phyloP scores from a whole-genome alignment of 495 filamentous ascomycete genomes.

The Xanthoparmelia taractica region DNA sequence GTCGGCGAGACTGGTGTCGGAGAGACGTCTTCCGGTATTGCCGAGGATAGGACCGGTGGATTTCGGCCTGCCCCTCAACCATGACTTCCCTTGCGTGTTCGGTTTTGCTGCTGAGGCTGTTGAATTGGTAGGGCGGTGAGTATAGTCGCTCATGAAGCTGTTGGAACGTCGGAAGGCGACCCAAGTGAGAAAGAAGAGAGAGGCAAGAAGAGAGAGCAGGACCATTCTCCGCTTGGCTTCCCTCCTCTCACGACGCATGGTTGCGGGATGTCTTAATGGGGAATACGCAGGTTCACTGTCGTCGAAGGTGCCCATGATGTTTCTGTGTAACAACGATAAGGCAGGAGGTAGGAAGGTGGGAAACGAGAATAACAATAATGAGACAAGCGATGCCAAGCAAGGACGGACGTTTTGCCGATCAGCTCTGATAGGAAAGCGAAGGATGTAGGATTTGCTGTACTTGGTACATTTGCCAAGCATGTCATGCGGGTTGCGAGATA shows the following conservation, averaged over 20 bases:
- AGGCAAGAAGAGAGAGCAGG: conserved; percentile 15
- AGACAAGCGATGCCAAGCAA: not conserved
- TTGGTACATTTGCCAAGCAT: not conserved
- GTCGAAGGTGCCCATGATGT: conserved; percentile 16
- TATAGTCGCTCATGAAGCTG: conserved; percentile 11
- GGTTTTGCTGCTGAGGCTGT: not conserved
- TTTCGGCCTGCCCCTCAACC: not conserved
- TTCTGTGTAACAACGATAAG: not conserved
- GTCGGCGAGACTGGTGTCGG: conserved; percentile 12
- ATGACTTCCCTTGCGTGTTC: not conserved
- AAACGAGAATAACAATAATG: not conserved
- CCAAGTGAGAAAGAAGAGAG: conserved; percentile 13
- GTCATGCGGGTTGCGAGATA: not conserved
- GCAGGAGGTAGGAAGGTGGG: not conserved
- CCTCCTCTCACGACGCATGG: conserved; percentile 14
- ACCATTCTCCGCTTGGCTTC: conserved; percentile 19
- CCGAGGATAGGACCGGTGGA: conserved; percentile 10
- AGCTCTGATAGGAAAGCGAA: not conserved
- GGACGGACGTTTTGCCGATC: not conserved
- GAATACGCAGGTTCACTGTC: conserved; percentile 15
- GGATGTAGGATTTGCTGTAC: too few species aligned
- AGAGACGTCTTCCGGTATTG: conserved; percentile 14
- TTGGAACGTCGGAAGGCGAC: conserved; percentile 20
- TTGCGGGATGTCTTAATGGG: conserved; percentile 7
- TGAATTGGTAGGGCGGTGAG: not conserved